Evolutionary conservation across 257 asterid species (phyloP), one percentile per base, ranked within the genome.

Genomic region (Solanum chilense): DNA sequence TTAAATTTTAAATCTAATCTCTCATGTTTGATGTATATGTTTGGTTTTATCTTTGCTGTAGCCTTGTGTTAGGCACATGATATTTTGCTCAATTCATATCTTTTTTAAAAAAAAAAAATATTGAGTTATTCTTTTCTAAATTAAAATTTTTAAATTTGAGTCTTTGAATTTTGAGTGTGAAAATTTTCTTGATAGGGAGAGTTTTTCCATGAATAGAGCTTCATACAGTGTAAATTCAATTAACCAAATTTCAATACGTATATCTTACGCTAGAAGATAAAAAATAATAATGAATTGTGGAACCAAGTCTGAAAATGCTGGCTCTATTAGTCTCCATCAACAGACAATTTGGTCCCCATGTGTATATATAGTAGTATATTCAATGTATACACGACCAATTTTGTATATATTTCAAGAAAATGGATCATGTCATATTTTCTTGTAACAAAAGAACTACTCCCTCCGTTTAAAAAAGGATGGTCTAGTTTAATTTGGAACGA

Each of bases 401-500:
- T 78, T 78, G 25, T 45, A 45, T 45, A 37, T 45, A 80, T 80
- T 47, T 80, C 42, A 16, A 47, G 27, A 13, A 45, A 80, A 47
- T 80, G 68, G 11, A 80, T 80, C 29, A 10, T 80, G 44, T 47
- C 18, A 9, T 47, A 45, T 27, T 47, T 80, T 47, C 25, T 47
- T 45, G 9, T 71, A 27, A 80, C 8, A 11, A 78, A 47, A 70
- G 27, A 25, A 27, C 15, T 45, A 27, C 6, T 4, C 0, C 1
- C 5, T 33, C 5, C 1, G 5, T 33, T 33, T 33, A 4, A 3
- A 33, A 33, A 33, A 33, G 1, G 0, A 33, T 33, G 5, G 1
- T 33, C 0, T 33, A 33, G 5, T 33, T 33, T 33, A 0, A 33
- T 0, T 33, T 33, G 35, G 1, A 33, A 4, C 1, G 1, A 0